These are phyloP conservation scores for Naganishia albida DNA, from an alignment of 1,284 basidiomycete genomes.

Conservation along the genomic window DNA sequence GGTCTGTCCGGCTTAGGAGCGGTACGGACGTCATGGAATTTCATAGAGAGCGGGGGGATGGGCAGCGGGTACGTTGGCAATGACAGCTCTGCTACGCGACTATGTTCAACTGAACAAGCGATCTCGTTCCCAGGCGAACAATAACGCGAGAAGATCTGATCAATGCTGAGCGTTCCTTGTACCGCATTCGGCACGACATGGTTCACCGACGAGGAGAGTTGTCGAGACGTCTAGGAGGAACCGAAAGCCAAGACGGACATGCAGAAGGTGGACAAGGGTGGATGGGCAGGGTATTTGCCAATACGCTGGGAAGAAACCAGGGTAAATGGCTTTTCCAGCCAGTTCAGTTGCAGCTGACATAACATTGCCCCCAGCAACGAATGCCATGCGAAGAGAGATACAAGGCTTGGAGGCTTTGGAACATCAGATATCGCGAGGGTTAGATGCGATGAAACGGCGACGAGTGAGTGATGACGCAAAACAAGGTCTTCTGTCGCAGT, in stretches of 20 bases:
- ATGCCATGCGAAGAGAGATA: slow-evolving; percentile 43
- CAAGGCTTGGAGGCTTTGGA: slow-evolving; percentile 50
- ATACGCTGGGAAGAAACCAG: slow-evolving; percentile 45
- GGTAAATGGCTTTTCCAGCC: slow-evolving; percentile 32
- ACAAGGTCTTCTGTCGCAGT: too few relatives aligned
- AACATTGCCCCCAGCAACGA: neutral
- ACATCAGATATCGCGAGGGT: slow-evolving; percentile 42
- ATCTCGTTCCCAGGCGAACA: slow-evolving; percentile 25
- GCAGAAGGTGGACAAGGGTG: slow-evolving; percentile 6
- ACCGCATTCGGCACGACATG: slow-evolving; percentile 49
- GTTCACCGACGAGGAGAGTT: slow-evolving; percentile 46
- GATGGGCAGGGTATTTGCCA: slow-evolving; percentile 45
- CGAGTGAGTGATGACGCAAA: slow-evolving; percentile 38
- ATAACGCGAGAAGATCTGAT: slow-evolving; percentile 36
- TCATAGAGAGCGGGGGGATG: slow-evolving; percentile 44
- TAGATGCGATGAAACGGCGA: slow-evolving; percentile 46
- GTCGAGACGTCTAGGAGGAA: slow-evolving; percentile 33
- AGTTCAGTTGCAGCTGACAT: neutral
- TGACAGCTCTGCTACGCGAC: neutral
- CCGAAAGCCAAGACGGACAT: neutral
- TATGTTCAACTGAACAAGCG: neutral
- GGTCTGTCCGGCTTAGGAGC: slow-evolving; percentile 52
- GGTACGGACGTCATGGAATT: slow-evolving; percentile 50
- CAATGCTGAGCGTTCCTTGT: slow-evolving; percentile 51
- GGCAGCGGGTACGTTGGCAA: slow-evolving; percentile 39